Evolutionary conservation across 495 filamentous ascomycete genomes (phyloP), one percentile per base, ranked within the genome.

Genomic region (Penicillium cinerascens): DNA sequence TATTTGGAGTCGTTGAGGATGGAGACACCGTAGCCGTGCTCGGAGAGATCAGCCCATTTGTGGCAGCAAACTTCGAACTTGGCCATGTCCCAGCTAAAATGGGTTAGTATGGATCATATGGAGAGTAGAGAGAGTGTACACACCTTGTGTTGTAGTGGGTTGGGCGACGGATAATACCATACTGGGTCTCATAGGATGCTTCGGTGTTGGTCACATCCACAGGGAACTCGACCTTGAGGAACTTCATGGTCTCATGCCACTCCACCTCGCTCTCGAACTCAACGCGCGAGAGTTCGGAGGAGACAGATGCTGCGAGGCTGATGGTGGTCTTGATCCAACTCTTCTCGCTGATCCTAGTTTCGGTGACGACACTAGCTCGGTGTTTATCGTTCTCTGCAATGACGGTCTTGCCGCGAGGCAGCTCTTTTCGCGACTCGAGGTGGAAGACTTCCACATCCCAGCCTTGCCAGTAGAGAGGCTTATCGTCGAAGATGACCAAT

Each of bases 381-480:
- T 93, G 83, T 0, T 85, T 79, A 40, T 85, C 82, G n/a, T 79
- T 66, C 53, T 92, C 88, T n/a, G 77, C 59, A 43, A 97, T 84
- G 20, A 71, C 74, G n/a, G 87, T 88, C 55, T 81, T 75, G 42
- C 80, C 74, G 20, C 82, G 76, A 0, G 74, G 62, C 5, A 98
- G 74, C 59, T 89, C 89, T 56, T 87, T 81, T 44, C 93, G 84
- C 0, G 90, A 92, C 48, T 91, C 87, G 20, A 96, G 80, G 54
- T 97, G 93, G 74, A 87, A 98, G 41, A 97, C 90, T 67, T 98
- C 93, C 27, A 96, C 91, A 69, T 98, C 93, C 93, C 93, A 98
- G 1, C 92, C 93, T 72, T 98, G 92, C 93, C 93, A 98, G 73
- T 96, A 95, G 17, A 97, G 79, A 16, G 93, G 93, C 71, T 97